Conservation (phyloP, 441 rosid species). For the Metrosideros polymorpha region DNA sequence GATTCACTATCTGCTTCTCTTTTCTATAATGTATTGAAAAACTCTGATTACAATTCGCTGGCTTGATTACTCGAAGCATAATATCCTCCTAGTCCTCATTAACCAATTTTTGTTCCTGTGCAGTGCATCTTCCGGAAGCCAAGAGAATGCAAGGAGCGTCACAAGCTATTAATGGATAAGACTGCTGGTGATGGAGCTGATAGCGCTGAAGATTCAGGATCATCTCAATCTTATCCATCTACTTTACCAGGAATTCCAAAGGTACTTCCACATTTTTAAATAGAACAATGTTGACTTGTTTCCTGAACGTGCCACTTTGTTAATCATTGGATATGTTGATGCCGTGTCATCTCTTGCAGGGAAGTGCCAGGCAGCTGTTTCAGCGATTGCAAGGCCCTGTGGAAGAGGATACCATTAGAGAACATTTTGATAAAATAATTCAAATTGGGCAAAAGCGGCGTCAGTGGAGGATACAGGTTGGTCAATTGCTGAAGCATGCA, state of each 20-base stretch:
- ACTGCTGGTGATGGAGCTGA: constrained; percentile 95
- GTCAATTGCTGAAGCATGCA: not conserved
- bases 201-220: constrained; percentile 99
- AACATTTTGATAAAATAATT: constrained; percentile 95
- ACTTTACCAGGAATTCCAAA: constrained; percentile 99
- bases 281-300: not conserved
- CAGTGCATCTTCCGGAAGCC: constrained; percentile 95
- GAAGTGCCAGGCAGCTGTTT: constrained; percentile 98
- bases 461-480: constrained; percentile 66
- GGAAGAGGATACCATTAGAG: constrained; percentile 93
- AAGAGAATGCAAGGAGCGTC: constrained; percentile 97
- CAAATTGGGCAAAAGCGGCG: constrained; percentile 73
- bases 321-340: not conserved
- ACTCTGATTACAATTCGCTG: not conserved
- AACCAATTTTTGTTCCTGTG: constrained; percentile 5
- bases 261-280: constrained; percentile 21
- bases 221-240: constrained; percentile 98
- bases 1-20: not conserved
- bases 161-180: constrained; percentile 85
- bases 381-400: constrained; percentile 97
- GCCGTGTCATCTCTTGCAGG: constrained; percentile 41
- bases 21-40: not conserved
- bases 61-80: not conserved
- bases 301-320: not conserved
- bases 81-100: not conserved